A percentile compares a stretch with the other conserved stretches of the same genome.
These are phyloP conservation scores for Trifolium dubium DNA, from an alignment of 306 rosid genomes.

Conservation along the genomic window DNA sequence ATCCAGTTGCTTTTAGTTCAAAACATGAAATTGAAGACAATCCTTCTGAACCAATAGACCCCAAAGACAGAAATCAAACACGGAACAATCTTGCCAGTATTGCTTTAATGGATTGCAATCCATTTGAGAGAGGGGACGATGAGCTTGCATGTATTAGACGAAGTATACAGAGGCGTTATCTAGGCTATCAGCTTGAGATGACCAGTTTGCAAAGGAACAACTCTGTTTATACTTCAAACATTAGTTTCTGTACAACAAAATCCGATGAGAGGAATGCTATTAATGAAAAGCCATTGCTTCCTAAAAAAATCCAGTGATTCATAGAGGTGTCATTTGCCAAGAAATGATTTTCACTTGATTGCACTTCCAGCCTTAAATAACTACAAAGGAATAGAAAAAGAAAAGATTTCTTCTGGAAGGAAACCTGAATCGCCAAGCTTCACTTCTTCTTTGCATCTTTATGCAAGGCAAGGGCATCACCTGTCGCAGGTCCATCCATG, in stretches of 20 bases:
- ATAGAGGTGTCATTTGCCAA: background rate
- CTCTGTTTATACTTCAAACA: background rate
- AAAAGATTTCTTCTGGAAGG: background rate
- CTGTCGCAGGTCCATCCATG: background rate
- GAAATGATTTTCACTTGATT: background rate
- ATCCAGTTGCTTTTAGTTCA: background rate
- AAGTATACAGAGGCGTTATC: background rate
- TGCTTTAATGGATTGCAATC: slow-evolving; percentile 46
- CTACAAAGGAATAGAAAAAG: background rate
- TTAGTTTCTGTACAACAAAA: background rate
- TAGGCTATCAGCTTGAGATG: background rate
- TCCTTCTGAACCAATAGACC: slow-evolving; percentile 49
- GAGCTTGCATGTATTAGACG: background rate
- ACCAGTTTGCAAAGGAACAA: background rate
- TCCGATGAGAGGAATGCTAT: background rate
- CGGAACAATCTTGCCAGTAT: slow-evolving; percentile 44
- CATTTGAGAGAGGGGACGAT: slow-evolving; percentile 45
- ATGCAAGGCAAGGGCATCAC: background rate
- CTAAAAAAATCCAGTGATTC: background rate
- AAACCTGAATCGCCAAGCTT: background rate
- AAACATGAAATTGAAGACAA: slow-evolving; percentile 45
- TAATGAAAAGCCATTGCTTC: background rate
- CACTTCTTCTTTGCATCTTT: background rate
- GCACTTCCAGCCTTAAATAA: background rate
- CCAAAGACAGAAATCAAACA: slow-evolving; percentile 44